Base-by-base conservation (phyloP, 2,329 filamentous ascomycete genomes). In the Paraphoma chrysanthemicola region DNA sequence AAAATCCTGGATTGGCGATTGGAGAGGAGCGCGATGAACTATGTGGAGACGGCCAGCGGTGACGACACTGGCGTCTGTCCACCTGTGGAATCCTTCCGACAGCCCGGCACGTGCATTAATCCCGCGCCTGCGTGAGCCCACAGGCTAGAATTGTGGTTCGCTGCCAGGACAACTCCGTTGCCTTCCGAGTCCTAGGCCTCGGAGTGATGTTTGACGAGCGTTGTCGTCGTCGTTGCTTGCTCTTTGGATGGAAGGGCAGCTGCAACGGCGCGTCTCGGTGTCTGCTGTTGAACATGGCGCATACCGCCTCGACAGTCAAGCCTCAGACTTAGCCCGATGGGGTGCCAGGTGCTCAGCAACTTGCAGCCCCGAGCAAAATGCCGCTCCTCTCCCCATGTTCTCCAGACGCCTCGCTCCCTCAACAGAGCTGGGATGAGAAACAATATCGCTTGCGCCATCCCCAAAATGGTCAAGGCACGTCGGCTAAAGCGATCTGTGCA, bases 1-100 rank as follows among this genome's bases (percentile, higher is more conserved):
- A 49, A 23, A 56, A 51, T 45, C 44, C 51, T 30, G 28, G 31
- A 41, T 46, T 42, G 41, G 54, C 44, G 8, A 57, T 62, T 62
- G 58, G 57, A 53, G 53, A 49, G 44, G 16, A 17, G 30, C 39
- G 43, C 38, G 36, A 45, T 54, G 52, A 54, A 56, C 47, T 39
- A 53, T 59, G 58, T 62, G 61, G 58, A 63, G 53, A 44, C 23
- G 38, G 31, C 41, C 16, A 49, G 39, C 31, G 57, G 55, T 52
- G 56, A 50, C 52, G 56, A 55, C 52, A 62, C 23, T 56, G 48
- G 45, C 53, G 44, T 48, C 48, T 43, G 12, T 7, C 28, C 23
- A 23, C 44, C 43, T 47, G 48, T 31, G 46, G 23, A 17, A 47
- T 47, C 31, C 7, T 48, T 47, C 53, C 53, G 47, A 51, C 2